Percentiles rank a stretch among this genome's conserved stretches.
phyloP scores from a whole-genome alignment of 495 filamentous ascomycete genomes.

The Sphaerosporella brunnea region DNA sequence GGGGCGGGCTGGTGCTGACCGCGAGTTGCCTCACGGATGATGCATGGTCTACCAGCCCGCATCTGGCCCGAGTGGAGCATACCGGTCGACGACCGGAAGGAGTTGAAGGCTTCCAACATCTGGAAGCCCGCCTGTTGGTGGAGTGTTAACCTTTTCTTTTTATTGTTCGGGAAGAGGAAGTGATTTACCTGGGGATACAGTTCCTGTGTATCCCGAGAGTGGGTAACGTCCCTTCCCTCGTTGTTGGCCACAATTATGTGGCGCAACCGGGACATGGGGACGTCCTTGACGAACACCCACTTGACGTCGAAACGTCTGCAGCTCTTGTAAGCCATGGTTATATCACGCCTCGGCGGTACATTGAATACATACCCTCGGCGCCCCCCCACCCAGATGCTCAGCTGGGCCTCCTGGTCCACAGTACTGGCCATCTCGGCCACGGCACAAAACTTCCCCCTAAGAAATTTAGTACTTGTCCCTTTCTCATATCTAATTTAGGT shows the following conservation, averaged over 20 bases:
- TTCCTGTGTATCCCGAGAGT: conserved; percentile 18
- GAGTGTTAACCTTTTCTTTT: not conserved
- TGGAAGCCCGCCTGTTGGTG: not conserved
- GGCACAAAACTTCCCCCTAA: conserved; percentile 19
- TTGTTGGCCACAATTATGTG: conserved; percentile 18
- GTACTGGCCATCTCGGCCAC: conserved; percentile 18
- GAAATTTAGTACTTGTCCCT: not conserved
- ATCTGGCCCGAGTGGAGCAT: not conserved
- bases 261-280: conserved; percentile 12
- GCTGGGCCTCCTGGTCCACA: conserved; percentile 10
- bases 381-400: conserved; percentile 18
- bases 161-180: not conserved
- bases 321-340: no score
- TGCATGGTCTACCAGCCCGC: not conserved
- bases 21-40: not conserved
- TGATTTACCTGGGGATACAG: conserved; percentile 9
- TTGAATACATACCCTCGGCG: no score
- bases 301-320: conserved; percentile 15
- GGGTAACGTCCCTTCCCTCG: conserved; percentile 17
- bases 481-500: not conserved
- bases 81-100: not conserved
- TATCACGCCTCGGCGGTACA: no score
- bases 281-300: conserved; percentile 17
- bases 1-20: not conserved
- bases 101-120: not conserved